A percentile compares a stretch with the other conserved stretches of the same genome.
phyloP scores from a whole-genome alignment of 768 basidiomycete genomes.

The Hemileccinum rubropunctum region DNA sequence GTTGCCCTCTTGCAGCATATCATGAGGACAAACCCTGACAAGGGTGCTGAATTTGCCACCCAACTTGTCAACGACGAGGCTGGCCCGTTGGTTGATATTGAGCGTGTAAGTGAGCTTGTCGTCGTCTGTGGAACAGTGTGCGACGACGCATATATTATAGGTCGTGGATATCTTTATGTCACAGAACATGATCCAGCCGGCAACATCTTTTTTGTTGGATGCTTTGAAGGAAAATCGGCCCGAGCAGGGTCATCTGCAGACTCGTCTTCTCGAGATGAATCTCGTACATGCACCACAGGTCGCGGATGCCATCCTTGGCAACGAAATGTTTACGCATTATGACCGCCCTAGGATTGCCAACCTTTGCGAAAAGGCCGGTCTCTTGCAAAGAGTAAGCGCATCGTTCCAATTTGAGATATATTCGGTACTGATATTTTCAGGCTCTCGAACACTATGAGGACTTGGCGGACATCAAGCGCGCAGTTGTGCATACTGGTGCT shows the following conservation, averaged over 20 bases:
- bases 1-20: conserved; percentile 90
- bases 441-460: conserved; percentile 99
- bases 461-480: conserved; percentile 97
- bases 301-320: conserved; percentile 97
- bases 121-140: neutral
- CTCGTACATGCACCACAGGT: conserved; percentile 96
- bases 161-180: conserved; percentile 99
- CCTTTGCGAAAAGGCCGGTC: conserved; percentile 96
- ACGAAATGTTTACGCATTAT: conserved; percentile 98
- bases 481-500: conserved; percentile 86
- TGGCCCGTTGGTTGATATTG: conserved; percentile 91
- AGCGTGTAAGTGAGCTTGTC: conserved; percentile 55
- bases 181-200: conserved; percentile 99
- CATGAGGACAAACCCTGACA: conserved; percentile 95
- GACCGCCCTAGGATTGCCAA: conserved; percentile 97
- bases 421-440: conserved; percentile 40
- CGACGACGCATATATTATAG: conserved; percentile 31
- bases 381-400: conserved; percentile 78
- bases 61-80: conserved; percentile 91
- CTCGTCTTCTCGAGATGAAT: conserved; percentile 97
- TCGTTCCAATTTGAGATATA: neutral
- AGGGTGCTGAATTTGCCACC: conserved; percentile 96
- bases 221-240: conserved; percentile 98
- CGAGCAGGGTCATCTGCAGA: conserved; percentile 94
- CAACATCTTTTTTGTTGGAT: conserved; percentile 95